Evolutionary conservation across 192 early-diverging fungal species (phyloP).

Genomic region (Coemansia sp.): DNA sequence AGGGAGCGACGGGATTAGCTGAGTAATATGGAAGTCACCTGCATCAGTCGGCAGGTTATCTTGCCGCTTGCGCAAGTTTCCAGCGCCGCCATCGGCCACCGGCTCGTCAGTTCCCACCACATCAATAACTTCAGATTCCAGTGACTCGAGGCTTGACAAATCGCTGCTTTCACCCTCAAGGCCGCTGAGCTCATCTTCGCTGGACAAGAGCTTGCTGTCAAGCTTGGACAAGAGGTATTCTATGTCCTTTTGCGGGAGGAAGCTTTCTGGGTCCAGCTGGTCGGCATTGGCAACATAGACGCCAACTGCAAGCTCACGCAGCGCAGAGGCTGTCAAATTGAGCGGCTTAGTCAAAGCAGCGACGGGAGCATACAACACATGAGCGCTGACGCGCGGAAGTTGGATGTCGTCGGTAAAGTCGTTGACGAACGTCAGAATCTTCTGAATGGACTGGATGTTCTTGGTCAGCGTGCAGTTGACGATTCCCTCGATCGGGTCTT

Average conservation of each 20-base stretch:
- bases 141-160: neutral
- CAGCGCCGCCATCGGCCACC: conserved; percentile 3
- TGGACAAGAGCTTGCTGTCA: neutral
- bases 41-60: neutral
- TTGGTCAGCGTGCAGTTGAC: conserved; percentile 54
- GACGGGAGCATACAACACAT: conserved; percentile 24
- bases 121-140: neutral
- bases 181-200: neutral
- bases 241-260: conserved; percentile 14
- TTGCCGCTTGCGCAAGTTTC: conserved; percentile 1
- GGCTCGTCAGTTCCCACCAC: neutral
- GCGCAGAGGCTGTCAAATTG: conserved; percentile 20
- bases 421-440: conserved; percentile 39
- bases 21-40: neutral
- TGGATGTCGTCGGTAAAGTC: conserved; percentile 29
- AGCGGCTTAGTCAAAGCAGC: conserved; percentile 21
- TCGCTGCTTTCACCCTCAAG: neutral
- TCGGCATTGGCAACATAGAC: conserved; percentile 36
- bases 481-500: conserved; percentile 40
- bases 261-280: conserved; percentile 21
- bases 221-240: neutral
- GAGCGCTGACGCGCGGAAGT: conserved; percentile 31
- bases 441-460: conserved; percentile 39
- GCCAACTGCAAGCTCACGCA: conserved; percentile 39
- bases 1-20: neutral